These are phyloP conservation scores for Picea abies DNA, from an alignment of 83 land plant genomes.

Conservation along the genomic window DNA sequence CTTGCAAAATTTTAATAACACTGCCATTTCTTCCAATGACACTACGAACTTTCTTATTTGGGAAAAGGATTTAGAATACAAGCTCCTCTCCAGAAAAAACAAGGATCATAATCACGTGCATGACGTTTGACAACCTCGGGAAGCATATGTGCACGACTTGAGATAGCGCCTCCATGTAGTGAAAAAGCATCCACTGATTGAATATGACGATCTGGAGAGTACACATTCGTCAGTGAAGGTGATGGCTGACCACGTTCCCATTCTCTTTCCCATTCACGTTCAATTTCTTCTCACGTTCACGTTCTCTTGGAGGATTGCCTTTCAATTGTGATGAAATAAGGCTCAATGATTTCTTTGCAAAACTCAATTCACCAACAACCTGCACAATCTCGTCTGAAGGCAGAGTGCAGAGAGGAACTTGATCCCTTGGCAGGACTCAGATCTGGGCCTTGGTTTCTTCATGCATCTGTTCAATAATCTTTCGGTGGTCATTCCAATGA, in stretches of 20 bases:
- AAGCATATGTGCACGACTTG: slow-evolving; percentile 20
- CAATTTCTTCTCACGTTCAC: slow-evolving; percentile 28
- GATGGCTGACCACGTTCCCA: slow-evolving; percentile 13
- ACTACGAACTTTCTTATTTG: slow-evolving; percentile 53
- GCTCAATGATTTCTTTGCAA: slow-evolving; percentile 65
- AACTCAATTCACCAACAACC: slow-evolving; percentile 71
- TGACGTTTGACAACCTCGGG: slow-evolving; percentile 26
- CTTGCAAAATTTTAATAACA: slow-evolving; percentile 43
- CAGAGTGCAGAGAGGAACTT: slow-evolving; percentile 45
- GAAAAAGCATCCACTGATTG: slow-evolving; percentile 47
- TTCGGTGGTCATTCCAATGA: too few relatives aligned
- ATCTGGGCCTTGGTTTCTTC: slow-evolving; percentile 42
- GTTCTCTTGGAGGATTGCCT: slow-evolving; percentile 73
- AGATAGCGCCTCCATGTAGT: slow-evolving; percentile 20
- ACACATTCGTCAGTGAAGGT: slow-evolving; percentile 10
- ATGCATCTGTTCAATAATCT: too few relatives aligned
- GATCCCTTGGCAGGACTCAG: slow-evolving; percentile 47
- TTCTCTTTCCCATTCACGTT: neutral
- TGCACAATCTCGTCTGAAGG: slow-evolving; percentile 60
- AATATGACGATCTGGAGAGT: slow-evolving; percentile 46
- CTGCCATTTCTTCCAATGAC: slow-evolving; percentile 70
- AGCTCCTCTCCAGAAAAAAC: slow-evolving; percentile 27
- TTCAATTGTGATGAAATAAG: slow-evolving; percentile 65
- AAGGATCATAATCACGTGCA: slow-evolving; percentile 25
- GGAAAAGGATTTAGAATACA: slow-evolving; percentile 55